Percentiles rank a stretch among this genome's conserved stretches.
Conservation (phyloP, 129 eudicot genomes). For the Helianthus annuus region DNA sequence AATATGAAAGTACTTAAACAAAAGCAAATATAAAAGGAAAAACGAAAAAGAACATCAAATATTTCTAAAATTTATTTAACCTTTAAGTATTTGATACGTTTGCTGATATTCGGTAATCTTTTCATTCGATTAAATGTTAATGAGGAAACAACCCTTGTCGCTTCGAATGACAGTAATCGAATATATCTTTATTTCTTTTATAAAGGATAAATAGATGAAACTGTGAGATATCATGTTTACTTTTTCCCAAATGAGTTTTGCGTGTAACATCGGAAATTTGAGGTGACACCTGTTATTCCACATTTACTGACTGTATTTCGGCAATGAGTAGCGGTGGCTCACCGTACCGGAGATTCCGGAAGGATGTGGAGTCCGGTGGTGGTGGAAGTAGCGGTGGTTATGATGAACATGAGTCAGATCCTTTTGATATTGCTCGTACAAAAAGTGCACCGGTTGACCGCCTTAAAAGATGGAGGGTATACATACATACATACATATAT, state of each 20-base stretch:
- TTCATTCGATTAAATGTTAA: no score
- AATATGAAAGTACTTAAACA: no score
- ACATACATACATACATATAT: no score
- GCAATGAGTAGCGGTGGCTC: conserved; percentile 49
- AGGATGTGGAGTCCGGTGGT: conserved; percentile 62
- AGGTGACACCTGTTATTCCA: conserved; percentile 46
- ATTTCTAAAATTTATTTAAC: no score
- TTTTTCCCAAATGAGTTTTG: conserved; percentile 4
- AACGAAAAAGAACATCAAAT: no score
- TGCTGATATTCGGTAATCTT: no score
- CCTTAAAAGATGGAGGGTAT: conserved; percentile 82
- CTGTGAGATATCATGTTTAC: neutral
- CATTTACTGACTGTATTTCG: conserved; percentile 16
- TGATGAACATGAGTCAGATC: conserved; percentile 44
- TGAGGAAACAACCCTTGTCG: no score
- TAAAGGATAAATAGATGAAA: no score
- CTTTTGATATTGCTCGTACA: conserved; percentile 68
- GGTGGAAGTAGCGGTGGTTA: conserved; percentile 19
- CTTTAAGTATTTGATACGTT: no score
- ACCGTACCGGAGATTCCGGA: conserved; percentile 51
- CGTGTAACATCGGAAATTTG: neutral
- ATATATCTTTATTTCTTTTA: no score
- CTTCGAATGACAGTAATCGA: no score
- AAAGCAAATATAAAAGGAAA: no score
- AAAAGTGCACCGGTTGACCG: conserved; percentile 79